Evolutionary conservation across 495 filamentous ascomycete species (phyloP).

Genomic region (Beverwykella pulmonaria): DNA sequence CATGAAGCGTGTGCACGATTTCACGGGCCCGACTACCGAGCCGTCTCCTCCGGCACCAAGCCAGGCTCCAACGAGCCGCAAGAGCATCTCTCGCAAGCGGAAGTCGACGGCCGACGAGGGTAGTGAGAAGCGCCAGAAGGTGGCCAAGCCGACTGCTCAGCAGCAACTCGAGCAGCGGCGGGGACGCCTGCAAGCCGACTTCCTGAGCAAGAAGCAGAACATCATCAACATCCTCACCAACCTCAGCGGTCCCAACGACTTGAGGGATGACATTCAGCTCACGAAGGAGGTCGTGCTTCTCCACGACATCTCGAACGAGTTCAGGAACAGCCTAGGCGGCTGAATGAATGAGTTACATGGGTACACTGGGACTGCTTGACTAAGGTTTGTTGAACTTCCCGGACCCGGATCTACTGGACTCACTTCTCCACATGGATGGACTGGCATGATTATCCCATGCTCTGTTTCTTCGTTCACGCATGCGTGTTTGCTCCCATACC

Average conservation of each 20-base stretch:
- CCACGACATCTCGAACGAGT: conserved; percentile 27
- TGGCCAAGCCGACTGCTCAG: conserved; percentile 16
- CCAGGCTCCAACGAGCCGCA: conserved; percentile 1
- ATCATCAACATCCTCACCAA: conserved; percentile 21
- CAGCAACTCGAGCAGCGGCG: conserved; percentile 22
- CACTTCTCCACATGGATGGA: background rate
- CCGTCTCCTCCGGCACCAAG: conserved; percentile 16
- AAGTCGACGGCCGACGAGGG: conserved; percentile 28
- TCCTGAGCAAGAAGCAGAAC: conserved; percentile 19
- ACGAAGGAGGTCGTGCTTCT: conserved; percentile 25
- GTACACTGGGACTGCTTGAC: background rate
- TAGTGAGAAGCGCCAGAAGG: conserved; percentile 28
- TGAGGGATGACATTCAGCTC: conserved; percentile 25
- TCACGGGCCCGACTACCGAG: conserved; percentile 43
- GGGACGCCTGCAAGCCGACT: conserved; percentile 18
- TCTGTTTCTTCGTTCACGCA: background rate
- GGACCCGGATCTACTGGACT: conserved; percentile 20
- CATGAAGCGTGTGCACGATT: conserved; percentile 91
- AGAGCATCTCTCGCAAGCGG: conserved; percentile 20
- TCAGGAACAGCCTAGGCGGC: conserved; percentile 28
- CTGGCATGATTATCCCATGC: background rate
- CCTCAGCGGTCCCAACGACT: conserved; percentile 33
- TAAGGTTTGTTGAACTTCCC: background rate
- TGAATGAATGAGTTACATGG: conserved; percentile 2
- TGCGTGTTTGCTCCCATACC: background rate